Percentiles rank a stretch among this genome's conserved stretches.
phyloP scores from a whole-genome alignment of 371 early-diverging fungal species.

The Mucor plumbeus region DNA sequence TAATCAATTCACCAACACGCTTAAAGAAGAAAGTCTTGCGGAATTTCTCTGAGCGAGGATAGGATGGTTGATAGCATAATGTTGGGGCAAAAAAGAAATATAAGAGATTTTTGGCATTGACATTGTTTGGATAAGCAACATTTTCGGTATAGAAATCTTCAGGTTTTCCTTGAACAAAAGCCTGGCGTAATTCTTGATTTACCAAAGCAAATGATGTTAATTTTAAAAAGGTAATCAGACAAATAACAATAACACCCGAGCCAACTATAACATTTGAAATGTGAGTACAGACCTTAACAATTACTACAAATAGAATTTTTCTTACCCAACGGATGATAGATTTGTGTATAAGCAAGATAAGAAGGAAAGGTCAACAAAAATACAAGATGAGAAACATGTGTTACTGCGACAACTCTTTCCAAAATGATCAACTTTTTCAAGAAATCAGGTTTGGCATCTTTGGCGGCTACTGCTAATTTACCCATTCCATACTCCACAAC shows the following conservation, averaged over 20 bases:
- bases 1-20: constrained; percentile 72
- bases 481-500: constrained; percentile 61
- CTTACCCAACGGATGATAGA: constrained; percentile 75
- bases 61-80: constrained; percentile 87
- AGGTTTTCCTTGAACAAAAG: constrained; percentile 36
- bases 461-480: constrained; percentile 35
- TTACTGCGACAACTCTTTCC: constrained; percentile 37
- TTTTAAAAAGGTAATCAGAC: constrained; percentile 76
- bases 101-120: constrained; percentile 67
- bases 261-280: constrained; percentile 46
- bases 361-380: constrained; percentile 66
- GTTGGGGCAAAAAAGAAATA: constrained; percentile 90
- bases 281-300: neutral
- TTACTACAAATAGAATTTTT: too few species aligned
- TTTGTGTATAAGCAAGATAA: constrained; percentile 69
- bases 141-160: constrained; percentile 54
- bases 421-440: constrained; percentile 36
- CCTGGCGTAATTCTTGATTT: constrained; percentile 68
- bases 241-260: constrained; percentile 62
- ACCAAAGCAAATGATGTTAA: constrained; percentile 80
- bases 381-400: constrained; percentile 65
- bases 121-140: constrained; percentile 77
- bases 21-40: constrained; percentile 80
- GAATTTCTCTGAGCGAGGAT: constrained; percentile 76
- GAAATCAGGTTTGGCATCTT: constrained; percentile 46